Conservation (phyloP, 192 early-diverging fungal species). For the Linnemannia hyalina region DNA sequence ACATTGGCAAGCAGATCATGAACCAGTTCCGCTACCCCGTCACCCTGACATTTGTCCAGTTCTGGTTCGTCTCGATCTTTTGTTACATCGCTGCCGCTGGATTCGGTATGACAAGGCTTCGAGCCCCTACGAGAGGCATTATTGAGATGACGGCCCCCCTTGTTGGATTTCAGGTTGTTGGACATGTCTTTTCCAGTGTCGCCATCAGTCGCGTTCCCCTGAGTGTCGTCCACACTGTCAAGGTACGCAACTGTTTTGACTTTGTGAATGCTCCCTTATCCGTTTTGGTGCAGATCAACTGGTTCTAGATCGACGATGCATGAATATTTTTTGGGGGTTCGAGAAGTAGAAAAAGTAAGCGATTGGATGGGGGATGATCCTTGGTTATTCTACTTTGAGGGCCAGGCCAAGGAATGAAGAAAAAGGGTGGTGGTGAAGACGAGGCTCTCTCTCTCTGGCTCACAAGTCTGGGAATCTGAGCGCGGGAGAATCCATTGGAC, state of each 20-base stretch:
- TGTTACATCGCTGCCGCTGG: constrained; percentile 62
- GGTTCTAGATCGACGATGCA: neutral
- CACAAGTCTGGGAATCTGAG: neutral
- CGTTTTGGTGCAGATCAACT: neutral
- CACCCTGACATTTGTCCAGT: constrained; percentile 88
- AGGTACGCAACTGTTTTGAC: constrained; percentile 64
- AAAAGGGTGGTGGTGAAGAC: neutral
- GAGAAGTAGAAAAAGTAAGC: neutral
- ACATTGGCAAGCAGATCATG: constrained; percentile 85
- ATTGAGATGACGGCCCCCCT: constrained; percentile 76
- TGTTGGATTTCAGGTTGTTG: constrained; percentile 85
- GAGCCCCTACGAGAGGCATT: constrained; percentile 63
- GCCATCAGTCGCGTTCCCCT: constrained; percentile 84
- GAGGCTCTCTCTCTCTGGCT: neutral
- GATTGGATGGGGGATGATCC: neutral
- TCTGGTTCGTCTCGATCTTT: constrained; percentile 79
- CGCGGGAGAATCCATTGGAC: neutral
- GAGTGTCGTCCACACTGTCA: constrained; percentile 91
- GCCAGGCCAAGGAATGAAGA: neutral
- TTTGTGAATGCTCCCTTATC: neutral
- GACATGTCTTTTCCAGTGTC: constrained; percentile 84
- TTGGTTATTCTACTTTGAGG: neutral
- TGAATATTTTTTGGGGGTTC: neutral
- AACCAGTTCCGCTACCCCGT: constrained; percentile 83
- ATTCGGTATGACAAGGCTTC: constrained; percentile 64